Conservation (phyloP, 2,329 filamentous ascomycete genomes). For the Albifimbria verrucaria region DNA sequence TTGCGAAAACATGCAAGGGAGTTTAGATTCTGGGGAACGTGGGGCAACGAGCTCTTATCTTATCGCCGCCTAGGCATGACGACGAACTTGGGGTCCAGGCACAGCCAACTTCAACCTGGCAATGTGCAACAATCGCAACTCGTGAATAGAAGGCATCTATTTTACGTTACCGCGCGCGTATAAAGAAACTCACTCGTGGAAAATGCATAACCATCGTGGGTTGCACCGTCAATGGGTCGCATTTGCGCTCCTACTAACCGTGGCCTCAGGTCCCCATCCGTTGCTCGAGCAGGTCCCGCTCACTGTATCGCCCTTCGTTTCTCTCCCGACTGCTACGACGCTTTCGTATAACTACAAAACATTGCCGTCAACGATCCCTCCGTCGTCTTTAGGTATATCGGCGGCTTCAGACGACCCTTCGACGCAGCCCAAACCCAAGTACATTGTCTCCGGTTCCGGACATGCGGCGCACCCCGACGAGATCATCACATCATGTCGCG, state of each 20-base stretch:
- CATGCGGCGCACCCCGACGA: slow-evolving; percentile 84
- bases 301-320: slow-evolving; percentile 91
- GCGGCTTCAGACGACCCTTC: slow-evolving; percentile 32
- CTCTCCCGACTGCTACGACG: slow-evolving; percentile 82
- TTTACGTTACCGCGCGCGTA: too few relatives aligned
- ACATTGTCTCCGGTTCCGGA: slow-evolving; percentile 74
- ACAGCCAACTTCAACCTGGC: too few relatives aligned
- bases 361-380: slow-evolving; percentile 80
- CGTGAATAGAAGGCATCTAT: too few relatives aligned
- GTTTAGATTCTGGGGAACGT: slow-evolving; percentile 5
- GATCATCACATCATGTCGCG: slow-evolving; percentile 77
- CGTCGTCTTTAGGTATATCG: slow-evolving; percentile 31
- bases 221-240: slow-evolving; percentile 5
- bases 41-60: slow-evolving; percentile 14
- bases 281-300: slow-evolving; percentile 89
- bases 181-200: too few relatives aligned
- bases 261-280: slow-evolving; percentile 67
- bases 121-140: slow-evolving; percentile 4
- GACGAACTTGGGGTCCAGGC: slow-evolving; percentile 3
- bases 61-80: slow-evolving; percentile 16
- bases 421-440: slow-evolving; percentile 54
- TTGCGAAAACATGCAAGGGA: background rate
- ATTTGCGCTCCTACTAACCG: slow-evolving; percentile 9
- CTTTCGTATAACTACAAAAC: slow-evolving; percentile 94
- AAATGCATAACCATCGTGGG: slow-evolving; percentile 33